Percentiles rank a stretch among this genome's conserved stretches.
These are phyloP conservation scores for Theobroma cacao DNA, from an alignment of 345 rosid genomes.

Conservation along the genomic window DNA sequence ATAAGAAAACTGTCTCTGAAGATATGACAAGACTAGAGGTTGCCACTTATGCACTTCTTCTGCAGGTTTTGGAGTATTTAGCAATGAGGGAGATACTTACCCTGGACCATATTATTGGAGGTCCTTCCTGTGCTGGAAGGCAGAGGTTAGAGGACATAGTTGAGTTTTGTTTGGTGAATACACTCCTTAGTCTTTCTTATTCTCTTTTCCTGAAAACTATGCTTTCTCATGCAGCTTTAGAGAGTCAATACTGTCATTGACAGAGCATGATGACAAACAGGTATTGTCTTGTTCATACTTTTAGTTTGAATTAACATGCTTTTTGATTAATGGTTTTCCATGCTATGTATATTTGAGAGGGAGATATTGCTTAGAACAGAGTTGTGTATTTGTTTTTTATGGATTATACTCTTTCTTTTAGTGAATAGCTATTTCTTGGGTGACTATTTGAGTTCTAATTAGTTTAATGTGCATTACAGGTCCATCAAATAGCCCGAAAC, in stretches of 20 bases:
- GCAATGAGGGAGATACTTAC: conserved; percentile 80
- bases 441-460: conserved; percentile 1
- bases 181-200: background rate
- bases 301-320: conserved; percentile 3
- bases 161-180: conserved; percentile 9
- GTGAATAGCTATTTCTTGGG: background rate
- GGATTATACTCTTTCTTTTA: background rate
- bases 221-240: conserved; percentile 58
- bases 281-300: conserved; percentile 30
- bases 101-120: conserved; percentile 66
- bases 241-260: conserved; percentile 61
- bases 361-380: background rate
- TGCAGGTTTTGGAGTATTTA: conserved; percentile 92
- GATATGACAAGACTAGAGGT: background rate
- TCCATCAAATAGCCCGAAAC: conserved; percentile 91
- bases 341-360: background rate
- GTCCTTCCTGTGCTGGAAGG: conserved; percentile 82
- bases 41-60: conserved; percentile 4
- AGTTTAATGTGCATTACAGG: conserved; percentile 42
- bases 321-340: background rate
- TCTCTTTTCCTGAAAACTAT: background rate
- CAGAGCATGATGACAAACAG: conserved; percentile 95
- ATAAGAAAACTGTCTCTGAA: background rate
- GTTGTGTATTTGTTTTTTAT: background rate
- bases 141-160: conserved; percentile 28